Evolutionary conservation across 441 rosid genomes (phyloP).

Genomic region (Arabidopsis hybrid): DNA sequence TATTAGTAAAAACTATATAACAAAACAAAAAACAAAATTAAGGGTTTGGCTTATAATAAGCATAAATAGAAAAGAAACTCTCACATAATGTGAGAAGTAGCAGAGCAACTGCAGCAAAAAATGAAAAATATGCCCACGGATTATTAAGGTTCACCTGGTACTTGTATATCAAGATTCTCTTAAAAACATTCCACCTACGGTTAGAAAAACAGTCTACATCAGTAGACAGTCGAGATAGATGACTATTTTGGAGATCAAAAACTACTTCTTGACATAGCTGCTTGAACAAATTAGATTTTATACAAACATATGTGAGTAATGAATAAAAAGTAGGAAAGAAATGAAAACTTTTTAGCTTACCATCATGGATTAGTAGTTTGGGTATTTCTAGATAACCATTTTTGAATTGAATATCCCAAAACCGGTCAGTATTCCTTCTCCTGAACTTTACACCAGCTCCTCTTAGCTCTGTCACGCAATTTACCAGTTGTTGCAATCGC

Average conservation of each 20-base stretch:
- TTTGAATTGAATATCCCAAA: constrained; percentile 81
- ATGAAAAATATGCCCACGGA: constrained; percentile 83
- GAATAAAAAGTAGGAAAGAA: neutral
- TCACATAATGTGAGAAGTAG: constrained; percentile 69
- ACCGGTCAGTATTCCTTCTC: constrained; percentile 68
- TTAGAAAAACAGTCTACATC: constrained; percentile 64
- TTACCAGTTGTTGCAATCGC: constrained; percentile 72
- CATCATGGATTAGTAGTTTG: constrained; percentile 76
- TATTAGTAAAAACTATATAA: too few species aligned
- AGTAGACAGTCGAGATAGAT: constrained; percentile 62
- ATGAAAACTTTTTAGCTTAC: constrained; percentile 25
- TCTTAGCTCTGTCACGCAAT: constrained; percentile 69
- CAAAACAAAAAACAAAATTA: neutral
- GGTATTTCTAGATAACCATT: constrained; percentile 76
- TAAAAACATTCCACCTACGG: constrained; percentile 77
- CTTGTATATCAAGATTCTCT: constrained; percentile 69
- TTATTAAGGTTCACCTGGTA: constrained; percentile 58
- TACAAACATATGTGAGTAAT: neutral
- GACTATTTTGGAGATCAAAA: constrained; percentile 73
- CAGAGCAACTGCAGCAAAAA: constrained; percentile 69
- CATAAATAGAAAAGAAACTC: constrained; percentile 70
- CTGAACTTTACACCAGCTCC: constrained; percentile 77
- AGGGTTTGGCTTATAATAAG: constrained; percentile 56
- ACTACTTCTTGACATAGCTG: constrained; percentile 80
- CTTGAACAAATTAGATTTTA: constrained; percentile 61